A percentile compares a stretch with the other conserved stretches of the same genome.
These are phyloP conservation scores for Austroboletus sp. DNA, from an alignment of 1,284 basidiomycete genomes.

Conservation along the genomic window DNA sequence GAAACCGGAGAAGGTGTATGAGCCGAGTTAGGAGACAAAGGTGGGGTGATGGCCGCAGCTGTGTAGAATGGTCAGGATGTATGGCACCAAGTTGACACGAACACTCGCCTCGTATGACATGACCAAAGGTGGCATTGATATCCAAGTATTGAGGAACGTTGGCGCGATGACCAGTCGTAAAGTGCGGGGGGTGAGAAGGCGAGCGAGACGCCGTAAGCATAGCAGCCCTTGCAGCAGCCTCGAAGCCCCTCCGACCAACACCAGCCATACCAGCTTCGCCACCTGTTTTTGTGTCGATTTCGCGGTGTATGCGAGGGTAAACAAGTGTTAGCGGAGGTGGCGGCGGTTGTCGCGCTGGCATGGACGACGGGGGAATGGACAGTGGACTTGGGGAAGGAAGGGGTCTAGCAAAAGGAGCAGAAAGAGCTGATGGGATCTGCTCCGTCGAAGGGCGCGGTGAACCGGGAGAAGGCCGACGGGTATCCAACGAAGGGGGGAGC, in stretches of 20 bases:
- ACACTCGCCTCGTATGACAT: conserved; percentile 36
- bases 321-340: conserved; percentile 16
- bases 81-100: not conserved
- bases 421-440: conserved; percentile 1
- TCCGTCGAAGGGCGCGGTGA: conserved; percentile 6
- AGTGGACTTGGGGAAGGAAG: conserved; percentile 5
- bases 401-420: too few species aligned
- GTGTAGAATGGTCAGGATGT: conserved; percentile 8
- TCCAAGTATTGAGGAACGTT: conserved; percentile 51
- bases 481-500: conserved; percentile 10
- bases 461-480: conserved; percentile 16
- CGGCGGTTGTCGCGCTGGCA: conserved; percentile 18
- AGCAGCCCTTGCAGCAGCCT: conserved; percentile 68
- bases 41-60: conserved; percentile 39
- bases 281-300: conserved; percentile 61
- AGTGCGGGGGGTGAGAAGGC: conserved; percentile 2
- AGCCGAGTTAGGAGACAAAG: conserved; percentile 42
- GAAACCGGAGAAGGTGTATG: conserved; percentile 43
- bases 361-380: conserved; percentile 1
- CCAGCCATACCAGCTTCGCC: conserved; percentile 86
- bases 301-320: conserved; percentile 5
- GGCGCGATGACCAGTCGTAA: conserved; percentile 29
- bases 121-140: conserved; percentile 35
- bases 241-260: conserved; percentile 78
- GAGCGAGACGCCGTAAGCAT: conserved; percentile 41